Evolutionary conservation across 768 basidiomycete species (phyloP), one percentile per base, ranked within the genome.

Genomic region (Cantharellus cinnabarinus): DNA sequence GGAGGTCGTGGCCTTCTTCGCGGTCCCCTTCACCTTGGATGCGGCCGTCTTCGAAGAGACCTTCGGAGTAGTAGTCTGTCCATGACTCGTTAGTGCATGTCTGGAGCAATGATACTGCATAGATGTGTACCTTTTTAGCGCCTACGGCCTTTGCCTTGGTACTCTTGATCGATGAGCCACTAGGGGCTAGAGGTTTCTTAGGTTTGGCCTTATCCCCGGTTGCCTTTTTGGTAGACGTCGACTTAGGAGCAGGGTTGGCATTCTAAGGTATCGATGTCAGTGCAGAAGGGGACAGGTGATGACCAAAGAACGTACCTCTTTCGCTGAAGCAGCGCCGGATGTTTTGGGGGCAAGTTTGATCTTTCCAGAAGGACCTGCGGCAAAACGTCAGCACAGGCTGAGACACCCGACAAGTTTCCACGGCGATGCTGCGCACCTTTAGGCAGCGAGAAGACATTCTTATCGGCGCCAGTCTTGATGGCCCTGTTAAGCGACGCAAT

Each of bases 331-430:
- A 38, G 38, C 14, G 7, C 40, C 15, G 56, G 56, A 35, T 7
- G 38, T 35, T 41, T 57, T 57, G 56, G 56, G 56, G 14, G 41
- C 56, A 15, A 57, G 56, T 35, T 57, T 57, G 41, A 57, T 41
- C 42, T 42, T 57, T 5, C 56, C 56, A 42, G 56, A 57, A 14
- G 41, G 35, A 42, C 56, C 56, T 57, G 37, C 5, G 10, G 7
- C 10, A 10, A 37, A 10, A 54, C 10, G 52, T 14, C 52, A 10
- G 38, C 7, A 37, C 10, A 54, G 10, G 44, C 10, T 29, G 20
- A 29, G 20, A 29, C 20, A 29, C 1, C 20, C 20, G 20, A 29
- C 20, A 29, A 29, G 20, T 29, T 29, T 29, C 20, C 20, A 29
- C 20, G 20, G 20, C 20, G 20, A 29, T 29, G 20, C 37, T 10